Base-by-base conservation (phyloP, 495 filamentous ascomycete genomes). In the Recurvomyces mirabilis region DNA sequence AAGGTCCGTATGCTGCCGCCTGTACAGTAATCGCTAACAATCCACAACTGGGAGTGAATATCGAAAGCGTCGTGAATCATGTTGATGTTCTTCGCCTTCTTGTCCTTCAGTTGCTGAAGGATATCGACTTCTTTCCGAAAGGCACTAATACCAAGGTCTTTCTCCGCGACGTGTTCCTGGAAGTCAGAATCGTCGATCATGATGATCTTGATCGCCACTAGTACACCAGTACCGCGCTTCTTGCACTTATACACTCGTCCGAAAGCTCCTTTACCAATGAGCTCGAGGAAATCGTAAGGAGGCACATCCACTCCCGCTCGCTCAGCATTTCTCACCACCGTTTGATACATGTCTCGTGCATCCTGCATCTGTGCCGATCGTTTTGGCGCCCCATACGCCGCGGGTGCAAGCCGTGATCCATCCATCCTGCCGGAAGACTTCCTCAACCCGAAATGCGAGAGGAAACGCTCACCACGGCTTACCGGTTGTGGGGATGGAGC, bases 211-310 rank as follows among this genome's bases (percentile, higher is more conserved):
- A 98, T 78, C 4, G 93, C 93, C 3, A 95, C 86, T 17, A 56
- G 44, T 5, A 25, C 20, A 19, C 37, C 39, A 5, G 31, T 46
- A 25, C 4, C 34, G 19, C 37, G 23, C 14, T 48, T 42, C 17
- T 29, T 73, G 73, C 75, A 85, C 62, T 91, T 94, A 70, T 88
- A 98, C 7, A 98, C 91, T 26, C 88, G 79, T 14, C 91, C 93
- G 64, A 86, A 96, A 4, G 81, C 79, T n/a, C 91, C 91, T 62
- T 95, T 96, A 15, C 91, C 91, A 46, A 94, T 89, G 43, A 96
- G 66, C 60, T 96, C 89, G 28, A 82, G 70, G 30, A 98, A 84
- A 11, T 76, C 77, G 52, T 93, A 98, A 1, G 75, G 73, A 3
- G 62, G 64, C 43, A 62, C 59, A 22, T 63, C 61, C 17, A 54